Evolutionary conservation across 2,329 filamentous ascomycete genomes (phyloP), one percentile per base, ranked within the genome.

Genomic region (Fusarium goolgardi): DNA sequence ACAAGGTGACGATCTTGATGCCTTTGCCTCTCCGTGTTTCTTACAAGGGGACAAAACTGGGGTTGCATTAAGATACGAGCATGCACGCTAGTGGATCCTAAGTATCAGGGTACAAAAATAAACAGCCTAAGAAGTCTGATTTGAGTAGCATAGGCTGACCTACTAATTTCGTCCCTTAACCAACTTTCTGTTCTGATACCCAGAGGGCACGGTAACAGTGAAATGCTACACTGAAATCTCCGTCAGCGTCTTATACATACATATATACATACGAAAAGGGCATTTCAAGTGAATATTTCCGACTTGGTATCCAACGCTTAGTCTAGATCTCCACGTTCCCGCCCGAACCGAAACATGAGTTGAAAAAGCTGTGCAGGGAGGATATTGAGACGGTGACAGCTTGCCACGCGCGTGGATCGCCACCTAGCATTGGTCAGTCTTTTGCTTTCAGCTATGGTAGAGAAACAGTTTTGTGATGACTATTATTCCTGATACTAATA

Each of bases 381-480:
- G 7, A 51, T 64, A 35, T 18, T 50, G 61, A 69, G 61, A 69
- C 61, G 27, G 34, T 39, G 57, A 69, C 61, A 37, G 39, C 49
- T 45, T 55, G 65, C 56, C 54, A 61, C 53, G 51, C 52, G 55
- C 46, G 39, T 49, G 39, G 31, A 39, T 50, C 25, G 32, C 18
- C 12, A 52, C 41, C 40, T 41, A 27, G 51, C 34, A 69, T 66
- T 69, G 52, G 54, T 45, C 46, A 55, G 32, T 32, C 20, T 35
- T 35, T 34, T 35, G 27, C 35, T n/a, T 55, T 37, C 32, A 44
- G 34, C 35, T 39, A 20, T 50, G 27, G 31, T 56, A 47, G 23
- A 20, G 15, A 44, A 46, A 37, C 15, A 35, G n/a, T 50, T 34
- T 45, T 51, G 52, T 52, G 47, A 41, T 49, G 13, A 13, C 35